Base-by-base conservation (phyloP, 352 stramenopile genomes). In the Phytopythium mirpurense region DNA sequence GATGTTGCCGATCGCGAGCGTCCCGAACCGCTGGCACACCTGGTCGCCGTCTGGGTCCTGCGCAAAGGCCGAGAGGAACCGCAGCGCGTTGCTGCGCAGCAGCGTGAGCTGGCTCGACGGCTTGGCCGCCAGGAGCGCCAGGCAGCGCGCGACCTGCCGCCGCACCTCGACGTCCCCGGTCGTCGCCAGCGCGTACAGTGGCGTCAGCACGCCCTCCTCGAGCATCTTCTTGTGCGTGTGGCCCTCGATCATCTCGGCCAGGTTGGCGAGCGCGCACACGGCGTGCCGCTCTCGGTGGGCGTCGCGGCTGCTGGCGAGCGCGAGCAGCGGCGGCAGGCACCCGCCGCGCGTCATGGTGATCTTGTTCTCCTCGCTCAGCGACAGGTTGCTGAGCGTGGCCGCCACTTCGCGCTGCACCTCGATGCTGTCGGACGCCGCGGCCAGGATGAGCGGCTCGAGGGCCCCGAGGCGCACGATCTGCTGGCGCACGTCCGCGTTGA, bases 341-440 rank as follows among this genome's bases (percentile, higher is more conserved):
- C 95, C 96, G 8, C 90, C 91, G 41, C 95, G 90, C 10, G 90
- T 85, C 79, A 98, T 97, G 10, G 90, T 92, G 50, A 98, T 90
- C 76, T 98, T 98, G 79, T 98, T 98, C 51, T 97, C 90, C 59
- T 98, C 86, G 55, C 85, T 95, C n/a, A 98, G 63, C 11, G 95
- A 96, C 47, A 99, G 63, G 59, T 98, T 98, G 41, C 83, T 92
- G 1, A 99, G 68, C 19, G 93, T 97, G n/a, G 94, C 91, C 15
- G 93, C 90, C 34, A 96, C 94, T 60, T 99, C 95, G 23, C 94
- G 78, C 64, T 98, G 90, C n/a, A 97, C 87, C 63, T 98, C 93
- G 34, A 98, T 91, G 49, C 90, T 96, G 37, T 97, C 86, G 15
- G 71, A 86, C 2, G 80, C 83, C 0, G 86, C 85, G 18, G 90